Evolutionary conservation across 345 rosid species (phyloP), one percentile per base, ranked within the genome.

Genomic region (Theobroma cacao): DNA sequence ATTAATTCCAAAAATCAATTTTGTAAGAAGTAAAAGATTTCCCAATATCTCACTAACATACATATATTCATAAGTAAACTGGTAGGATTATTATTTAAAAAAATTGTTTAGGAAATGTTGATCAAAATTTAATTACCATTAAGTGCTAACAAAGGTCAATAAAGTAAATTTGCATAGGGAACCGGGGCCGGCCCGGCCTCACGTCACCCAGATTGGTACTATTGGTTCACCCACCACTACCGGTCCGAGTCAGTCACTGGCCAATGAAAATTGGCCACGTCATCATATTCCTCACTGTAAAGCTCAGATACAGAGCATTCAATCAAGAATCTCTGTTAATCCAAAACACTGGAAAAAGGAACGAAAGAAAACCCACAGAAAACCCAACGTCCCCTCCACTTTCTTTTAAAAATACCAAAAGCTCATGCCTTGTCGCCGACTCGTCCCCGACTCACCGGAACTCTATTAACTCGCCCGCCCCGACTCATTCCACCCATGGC

Each of bases 341-440:
- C 68, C 77, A n/a, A 60, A 75, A 45, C 20, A 31, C 70, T 62
- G 71, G 38, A 66, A 60, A 62, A 17, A 56, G 24, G 12, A 55
- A 30, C 43, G 31, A 58, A 74, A 75, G 31, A 56, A 31, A 71
- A 81, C 7, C 75, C 60, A n/a, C 26, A 12, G 9, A 38, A 43
- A 67, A 22, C 20, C 55, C 56, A 26, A 8, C 33, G n/a, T 68
- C 85, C 70, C 72, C 38, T 45, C 24, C 13, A 68, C 55, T 43
- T 43, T 45, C 2, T 45, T 68, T 17, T 20, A n/a, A 26, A 68
- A 38, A 5, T 4, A 38, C 4, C 74, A 78, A 78, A 43, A 59
- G 41, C 81, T 80, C 85, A 80, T 83, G 82, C 75, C 78, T 79
- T 75, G 83, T 87, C 86, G 85, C 76, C 84, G 75, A 52, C 41